Base-by-base conservation (phyloP, 2,329 filamentous ascomycete species). In the Aspergillus fischeri region DNA sequence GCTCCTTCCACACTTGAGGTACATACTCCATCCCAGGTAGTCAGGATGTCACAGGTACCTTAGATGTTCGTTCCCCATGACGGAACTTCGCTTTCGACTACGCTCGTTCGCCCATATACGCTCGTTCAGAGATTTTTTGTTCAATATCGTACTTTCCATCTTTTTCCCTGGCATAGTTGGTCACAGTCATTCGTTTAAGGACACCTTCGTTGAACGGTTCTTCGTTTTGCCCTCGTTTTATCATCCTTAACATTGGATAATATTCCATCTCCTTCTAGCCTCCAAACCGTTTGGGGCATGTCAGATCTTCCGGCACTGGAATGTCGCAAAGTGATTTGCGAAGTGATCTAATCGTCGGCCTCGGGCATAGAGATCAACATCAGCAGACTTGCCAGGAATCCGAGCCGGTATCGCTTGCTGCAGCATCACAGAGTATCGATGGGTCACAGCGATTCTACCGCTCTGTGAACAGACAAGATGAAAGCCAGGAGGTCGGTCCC, bases 401-500 rank as follows among this genome's bases (percentile, higher is more conserved):
- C 21, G 50, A 35, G n/a, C 27, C 50, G n/a, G 29, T 42, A 21
- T 54, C 45, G 24, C 49, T 59, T 20, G 28, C 29, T 28, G 27
- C 53, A 5, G 35, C 42, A 50, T 51, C 55, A n/a, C 29, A 52
- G 29, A 45, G 20, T 25, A 28, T 25, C 35, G 54, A 42, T 35
- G 29, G 38, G 21, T 49, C 58, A 28, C 58, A 56, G 11, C 60
- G 61, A n/a, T 63, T 60, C 48, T 65, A 63, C 28, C 53, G 57
- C 38, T 47, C 61, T n/a, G 29, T 53, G 32, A 53, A 56, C 29
- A 52, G 24, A 24, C 20, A 24, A 10, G 14, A 47, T 24, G 20
- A 21, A 47, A 53, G 49, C 38, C 55, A 27, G 28, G 54, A 48
- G 27, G n/a, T 51, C 21, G n/a, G 51, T 29, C 20, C 21, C 3